Evolutionary conservation across 306 rosid species (phyloP), one percentile per base, ranked within the genome.

Genomic region (Fragaria iinumae): DNA sequence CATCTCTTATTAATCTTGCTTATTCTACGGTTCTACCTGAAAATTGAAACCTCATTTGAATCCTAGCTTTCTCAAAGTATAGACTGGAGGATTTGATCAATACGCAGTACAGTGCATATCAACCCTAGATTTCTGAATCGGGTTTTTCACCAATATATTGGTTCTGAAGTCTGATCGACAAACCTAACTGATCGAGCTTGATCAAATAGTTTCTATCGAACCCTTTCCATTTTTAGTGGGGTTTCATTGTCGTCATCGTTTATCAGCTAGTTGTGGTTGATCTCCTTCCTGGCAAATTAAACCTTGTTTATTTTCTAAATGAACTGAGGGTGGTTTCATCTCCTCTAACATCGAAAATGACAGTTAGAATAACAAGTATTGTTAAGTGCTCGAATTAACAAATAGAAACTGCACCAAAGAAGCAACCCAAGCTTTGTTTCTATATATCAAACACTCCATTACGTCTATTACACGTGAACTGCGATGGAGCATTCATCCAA

Each of bases 381-480:
- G n/a, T 75, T 47, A 18, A 62, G 62, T 20, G 71, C 34, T 75
- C 13, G n/a, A 75, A 44, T 75, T 62, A 75, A 59, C 59, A 62
- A 75, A 62, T 32, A 32, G 67, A 71, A 29, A 49, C 18, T 60
- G 50, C n/a, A 74, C 52, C 56, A 23, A 59, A 59, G 59, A 67
- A 52, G 79, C 80, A 77, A 76, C 71, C 71, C 70, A 16, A 66
- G 27, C 25, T 66, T 66, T 66, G 48, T 66, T 38, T 66, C 48
- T 36, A 66, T 66, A 38, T 66, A 66, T 43, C 44, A 34, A 39
- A 53, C 56, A 20, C 32, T 52, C 66, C 76, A 70, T 80, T 80
- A 38, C 81, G 76, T 86, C 78, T 27, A 16, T 3, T 77, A 80
- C 85, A 83, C 81, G 83, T 83, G 83, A 86, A 77, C 73, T 11